Evolutionary conservation across 306 rosid species (phyloP).

Genomic region (Quercus wislizeni): DNA sequence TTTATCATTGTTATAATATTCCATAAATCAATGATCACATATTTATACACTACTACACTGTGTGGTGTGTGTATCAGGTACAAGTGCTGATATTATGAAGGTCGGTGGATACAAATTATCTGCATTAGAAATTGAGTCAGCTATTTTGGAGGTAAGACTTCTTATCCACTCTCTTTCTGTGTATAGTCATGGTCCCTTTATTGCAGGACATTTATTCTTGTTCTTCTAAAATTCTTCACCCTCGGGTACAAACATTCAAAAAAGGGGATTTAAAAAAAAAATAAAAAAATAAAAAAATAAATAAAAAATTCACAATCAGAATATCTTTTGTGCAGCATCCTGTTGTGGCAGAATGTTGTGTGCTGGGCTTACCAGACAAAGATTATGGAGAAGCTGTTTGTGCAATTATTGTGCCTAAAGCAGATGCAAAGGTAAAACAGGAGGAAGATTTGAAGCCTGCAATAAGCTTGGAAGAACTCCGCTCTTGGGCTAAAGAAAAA

Average conservation of each 20-base stretch:
- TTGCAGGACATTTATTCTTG: not conserved
- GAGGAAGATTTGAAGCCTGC: constrained; percentile 54
- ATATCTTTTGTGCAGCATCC: constrained; percentile 59
- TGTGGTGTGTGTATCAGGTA: constrained; percentile 52
- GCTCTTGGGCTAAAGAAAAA: constrained; percentile 76
- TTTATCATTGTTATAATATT: not conserved
- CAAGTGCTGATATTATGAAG: constrained; percentile 87
- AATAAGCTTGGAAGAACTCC: constrained; percentile 61
- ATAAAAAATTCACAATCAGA: constrained; percentile 6
- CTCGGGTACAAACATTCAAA: not conserved
- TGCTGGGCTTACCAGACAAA: constrained; percentile 80
- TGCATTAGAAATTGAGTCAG: constrained; percentile 92
- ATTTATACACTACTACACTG: not conserved
- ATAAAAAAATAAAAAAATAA: not conserved
- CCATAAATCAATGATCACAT: not conserved
- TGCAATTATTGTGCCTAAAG: constrained; percentile 67
- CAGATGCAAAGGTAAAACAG: constrained; percentile 34
- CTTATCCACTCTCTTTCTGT: not conserved
- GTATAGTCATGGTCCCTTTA: not conserved
- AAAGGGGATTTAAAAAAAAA: not conserved
- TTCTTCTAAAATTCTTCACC: not conserved
- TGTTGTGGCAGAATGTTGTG: constrained; percentile 77
- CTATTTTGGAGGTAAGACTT: constrained; percentile 61
- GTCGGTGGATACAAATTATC: constrained; percentile 92
- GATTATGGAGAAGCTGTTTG: constrained; percentile 81